Conservation (phyloP, 495 filamentous ascomycete genomes). For the Terfezia claveryi region DNA sequence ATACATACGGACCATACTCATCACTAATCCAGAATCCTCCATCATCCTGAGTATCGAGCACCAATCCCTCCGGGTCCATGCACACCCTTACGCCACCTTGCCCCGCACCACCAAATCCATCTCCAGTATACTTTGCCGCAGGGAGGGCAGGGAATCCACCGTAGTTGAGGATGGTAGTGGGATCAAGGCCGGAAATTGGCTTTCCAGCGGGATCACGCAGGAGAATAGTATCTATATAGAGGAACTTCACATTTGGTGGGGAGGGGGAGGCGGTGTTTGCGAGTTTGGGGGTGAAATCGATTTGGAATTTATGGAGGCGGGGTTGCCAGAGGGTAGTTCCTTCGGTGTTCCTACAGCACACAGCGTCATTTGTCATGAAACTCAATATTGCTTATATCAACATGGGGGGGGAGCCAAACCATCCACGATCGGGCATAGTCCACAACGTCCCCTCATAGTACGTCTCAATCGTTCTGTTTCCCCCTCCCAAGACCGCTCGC, state of each 20-base stretch:
- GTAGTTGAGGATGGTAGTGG: conserved; percentile 33
- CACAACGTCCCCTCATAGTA: conserved; percentile 44
- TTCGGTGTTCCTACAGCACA: conserved; percentile 32
- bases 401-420: conserved; percentile 8
- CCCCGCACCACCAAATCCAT: conserved; percentile 47
- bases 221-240: conserved; percentile 45
- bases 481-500: too few species aligned
- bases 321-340: conserved; percentile 54
- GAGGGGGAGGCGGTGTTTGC: conserved; percentile 30
- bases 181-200: conserved; percentile 51
- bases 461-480: conserved; percentile 27
- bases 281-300: conserved; percentile 30
- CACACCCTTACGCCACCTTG: conserved; percentile 39
- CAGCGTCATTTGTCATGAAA: conserved; percentile 3
- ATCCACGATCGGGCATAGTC: conserved; percentile 50
- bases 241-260: conserved; percentile 39
- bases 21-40: conserved; percentile 56
- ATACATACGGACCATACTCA: conserved; percentile 62
- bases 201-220: conserved; percentile 43
- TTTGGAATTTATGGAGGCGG: conserved; percentile 48
- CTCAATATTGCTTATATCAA: conserved; percentile 10
- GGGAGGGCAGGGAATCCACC: conserved; percentile 44
- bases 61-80: conserved; percentile 49
- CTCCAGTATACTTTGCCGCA: conserved; percentile 40
- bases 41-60: conserved; percentile 24